phyloP scores from a whole-genome alignment of 1,284 basidiomycete species.

The Ceratobasidium sp. region DNA sequence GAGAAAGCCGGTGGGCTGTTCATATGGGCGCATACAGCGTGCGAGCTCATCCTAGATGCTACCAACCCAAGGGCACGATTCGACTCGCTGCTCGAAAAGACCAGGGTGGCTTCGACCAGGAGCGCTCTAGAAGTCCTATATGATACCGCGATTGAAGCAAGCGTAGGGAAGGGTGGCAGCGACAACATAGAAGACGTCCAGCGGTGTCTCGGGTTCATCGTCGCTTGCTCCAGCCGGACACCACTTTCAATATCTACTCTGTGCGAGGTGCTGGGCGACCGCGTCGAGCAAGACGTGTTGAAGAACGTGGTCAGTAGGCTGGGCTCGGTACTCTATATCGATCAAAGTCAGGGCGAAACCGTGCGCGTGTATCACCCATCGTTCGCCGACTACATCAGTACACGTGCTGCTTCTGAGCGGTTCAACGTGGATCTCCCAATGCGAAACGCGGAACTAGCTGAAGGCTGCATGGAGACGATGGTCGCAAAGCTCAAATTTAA shows the following conservation, averaged over 20 bases:
- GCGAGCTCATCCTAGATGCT: not conserved
- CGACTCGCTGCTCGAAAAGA: not conserved
- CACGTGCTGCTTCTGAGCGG: not conserved
- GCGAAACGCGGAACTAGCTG: slow-evolving; percentile 9
- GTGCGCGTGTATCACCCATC: slow-evolving; percentile 41
- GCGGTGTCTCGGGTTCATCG: slow-evolving; percentile 3
- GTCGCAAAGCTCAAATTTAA: slow-evolving; percentile 7
- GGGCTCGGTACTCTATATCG: slow-evolving; percentile 20
- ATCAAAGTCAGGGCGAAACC: not conserved
- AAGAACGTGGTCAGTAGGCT: slow-evolving; percentile 11
- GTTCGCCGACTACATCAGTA: slow-evolving; percentile 35
- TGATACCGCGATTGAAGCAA: slow-evolving; percentile 1
- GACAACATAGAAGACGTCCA: not conserved
- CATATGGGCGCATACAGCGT: slow-evolving; percentile 38
- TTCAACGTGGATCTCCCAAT: not conserved
- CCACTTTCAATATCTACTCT: slow-evolving; percentile 1
- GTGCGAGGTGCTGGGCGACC: not conserved
- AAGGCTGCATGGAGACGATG: slow-evolving; percentile 15
- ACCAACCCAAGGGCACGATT: not conserved
- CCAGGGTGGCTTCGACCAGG: not conserved
- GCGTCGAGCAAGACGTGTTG: not conserved
- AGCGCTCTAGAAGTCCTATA: not conserved
- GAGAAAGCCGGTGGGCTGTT: slow-evolving; percentile 27
- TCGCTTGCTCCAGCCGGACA: not conserved
- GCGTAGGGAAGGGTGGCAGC: not conserved